Conservation (phyloP, 73 alveolate genomes). For the Paramecium pentaurelia region DNA sequence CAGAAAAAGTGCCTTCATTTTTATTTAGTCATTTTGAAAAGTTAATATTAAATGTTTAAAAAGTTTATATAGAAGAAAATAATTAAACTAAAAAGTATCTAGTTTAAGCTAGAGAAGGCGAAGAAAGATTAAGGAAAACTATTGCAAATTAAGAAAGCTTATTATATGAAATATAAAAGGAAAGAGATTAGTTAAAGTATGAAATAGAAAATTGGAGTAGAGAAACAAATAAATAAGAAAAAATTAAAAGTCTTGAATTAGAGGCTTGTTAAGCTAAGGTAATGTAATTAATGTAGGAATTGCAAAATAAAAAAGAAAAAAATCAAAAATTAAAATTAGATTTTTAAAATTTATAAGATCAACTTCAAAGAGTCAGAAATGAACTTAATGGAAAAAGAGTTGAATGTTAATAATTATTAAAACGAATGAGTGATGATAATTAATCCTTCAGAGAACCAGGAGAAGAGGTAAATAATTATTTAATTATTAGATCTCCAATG, state of each 20-base stretch:
- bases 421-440: background rate
- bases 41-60: background rate
- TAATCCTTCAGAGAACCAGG: background rate
- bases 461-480: background rate
- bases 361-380: conserved; percentile 17
- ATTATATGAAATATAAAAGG: conserved; percentile 14
- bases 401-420: conserved; percentile 28
- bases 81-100: conserved; percentile 31
- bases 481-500: background rate
- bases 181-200: conserved; percentile 18
- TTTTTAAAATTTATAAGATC: background rate
- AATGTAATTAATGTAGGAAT: background rate
- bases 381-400: conserved; percentile 23
- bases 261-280: background rate
- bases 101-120: conserved; percentile 45
- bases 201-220: background rate
- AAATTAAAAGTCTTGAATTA: background rate
- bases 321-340: background rate
- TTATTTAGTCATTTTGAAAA: conserved; percentile 6
- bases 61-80: background rate
- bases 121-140: conserved; percentile 38
- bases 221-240: background rate
- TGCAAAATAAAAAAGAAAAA: conserved; percentile 6
- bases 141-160: background rate
- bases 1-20: conserved; percentile 44